Percentiles rank a stretch among this genome's conserved stretches.
These are phyloP conservation scores for Kodamaea hsintzibuensis DNA, from an alignment of 805 yeast genomes.

Conservation along the genomic window DNA sequence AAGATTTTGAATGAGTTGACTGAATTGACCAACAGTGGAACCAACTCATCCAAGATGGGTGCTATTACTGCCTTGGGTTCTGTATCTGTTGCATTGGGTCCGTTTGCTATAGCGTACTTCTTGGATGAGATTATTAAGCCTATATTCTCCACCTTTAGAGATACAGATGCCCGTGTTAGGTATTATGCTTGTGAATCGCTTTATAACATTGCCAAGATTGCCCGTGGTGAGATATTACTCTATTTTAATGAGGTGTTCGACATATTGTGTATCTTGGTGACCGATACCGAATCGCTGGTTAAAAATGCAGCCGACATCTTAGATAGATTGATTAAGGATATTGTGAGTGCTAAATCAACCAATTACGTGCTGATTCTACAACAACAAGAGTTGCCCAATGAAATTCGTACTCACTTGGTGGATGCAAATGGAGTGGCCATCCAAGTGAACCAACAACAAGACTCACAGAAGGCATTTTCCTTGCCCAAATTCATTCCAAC, in stretches of 20 bases:
- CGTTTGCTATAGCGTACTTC: slow-evolving; percentile 77
- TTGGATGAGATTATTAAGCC: slow-evolving; percentile 88
- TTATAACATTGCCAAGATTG: slow-evolving; percentile 94
- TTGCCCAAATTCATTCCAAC: slow-evolving; percentile 87
- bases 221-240: slow-evolving; percentile 88
- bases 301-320: slow-evolving; percentile 93
- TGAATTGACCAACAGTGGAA: slow-evolving; percentile 76
- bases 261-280: slow-evolving; percentile 83
- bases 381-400: slow-evolving; percentile 37
- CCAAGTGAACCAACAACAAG: slow-evolving; percentile 61
- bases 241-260: slow-evolving; percentile 96
- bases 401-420: slow-evolving; percentile 42
- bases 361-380: slow-evolving; percentile 77
- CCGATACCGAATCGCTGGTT: slow-evolving; percentile 88
- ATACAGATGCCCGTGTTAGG: slow-evolving; percentile 94
- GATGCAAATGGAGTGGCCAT: slow-evolving; percentile 59
- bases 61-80: slow-evolving; percentile 96
- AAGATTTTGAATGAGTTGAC: slow-evolving; percentile 71
- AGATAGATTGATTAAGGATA: slow-evolving; percentile 88
- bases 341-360: slow-evolving; percentile 91
- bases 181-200: slow-evolving; percentile 96
- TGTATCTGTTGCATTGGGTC: slow-evolving; percentile 89
- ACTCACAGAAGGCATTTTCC: slow-evolving; percentile 70
- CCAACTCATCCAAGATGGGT: slow-evolving; percentile 77
- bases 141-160: slow-evolving; percentile 92